Base-by-base conservation (phyloP, 108 stramenopile genomes). In the Skeletonema grethae region DNA sequence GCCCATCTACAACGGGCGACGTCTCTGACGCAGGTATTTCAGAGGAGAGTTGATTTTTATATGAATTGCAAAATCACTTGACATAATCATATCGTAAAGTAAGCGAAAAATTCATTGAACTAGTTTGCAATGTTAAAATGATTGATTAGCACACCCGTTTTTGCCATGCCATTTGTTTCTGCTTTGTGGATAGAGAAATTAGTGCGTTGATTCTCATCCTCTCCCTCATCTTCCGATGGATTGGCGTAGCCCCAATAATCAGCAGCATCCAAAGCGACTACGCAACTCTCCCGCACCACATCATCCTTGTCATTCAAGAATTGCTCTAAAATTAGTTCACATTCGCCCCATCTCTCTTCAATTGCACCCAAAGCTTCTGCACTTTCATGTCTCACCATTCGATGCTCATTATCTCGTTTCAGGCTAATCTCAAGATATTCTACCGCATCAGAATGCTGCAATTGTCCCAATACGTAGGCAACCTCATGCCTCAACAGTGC, bases 301-400 rank as follows among this genome's bases (percentile, higher is more conserved):
- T 58, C 82, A 66, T 85, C 82, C 13, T 85, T 61, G 80, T 98
- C 97, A 3, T 94, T 69, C 43, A 80, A 56, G 78, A 93, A 98
- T 58, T 80, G 56, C n/a, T 68, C 57, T 30, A 98, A 67, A 18
- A 95, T 86, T 0, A 48, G 57, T 70, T 96, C 90, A 39, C 88
- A 88, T 13, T 89, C 87, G 50, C 88, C 84, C 96, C 96, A 97
- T 65, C 82, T 56, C 38, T 84, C 87, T 22, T 87, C 88, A 45
- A 99, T 97, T 7, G 99, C 99, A 10, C 99, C 99, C n/a, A 99
- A 80, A 3, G 99, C 99, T 80, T 99, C 99, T 1, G 98, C 98
- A 55, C 91, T 91, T 79, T 99, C 97, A 78, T 98, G 98, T 55
- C 98, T 85, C 4, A 97, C 98, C 95, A 99, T 98, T 35, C 75